Evolutionary conservation across 257 asterid species (phyloP).

Genomic region (Ehretia macrophylla): DNA sequence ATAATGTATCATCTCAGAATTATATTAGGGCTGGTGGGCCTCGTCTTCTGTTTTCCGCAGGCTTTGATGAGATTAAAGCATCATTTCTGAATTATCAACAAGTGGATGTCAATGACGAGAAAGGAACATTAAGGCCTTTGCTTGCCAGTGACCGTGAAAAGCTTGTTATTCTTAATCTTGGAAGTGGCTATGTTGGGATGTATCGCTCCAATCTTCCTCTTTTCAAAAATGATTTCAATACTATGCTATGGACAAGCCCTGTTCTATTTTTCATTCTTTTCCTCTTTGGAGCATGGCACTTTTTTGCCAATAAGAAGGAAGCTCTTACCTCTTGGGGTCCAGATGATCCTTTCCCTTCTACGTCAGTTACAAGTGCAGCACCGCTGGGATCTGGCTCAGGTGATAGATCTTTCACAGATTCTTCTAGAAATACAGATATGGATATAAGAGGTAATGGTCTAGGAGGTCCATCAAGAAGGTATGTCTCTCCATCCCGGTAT

Average conservation of each 20-base stretch:
- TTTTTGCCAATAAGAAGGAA: conserved; percentile 88
- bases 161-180: conserved; percentile 61
- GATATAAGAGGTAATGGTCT: conserved; percentile 58
- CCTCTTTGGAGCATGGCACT: conserved; percentile 87
- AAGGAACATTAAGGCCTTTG: conserved; percentile 36
- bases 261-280: conserved; percentile 75
- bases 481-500: conserved; percentile 66
- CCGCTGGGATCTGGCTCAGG: conserved; percentile 38
- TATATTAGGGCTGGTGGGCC: conserved; percentile 77
- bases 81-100: conserved; percentile 53
- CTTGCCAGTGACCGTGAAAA: conserved; percentile 70
- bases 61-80: conserved; percentile 52
- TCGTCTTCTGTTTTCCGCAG: conserved; percentile 58
- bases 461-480: conserved; percentile 62
- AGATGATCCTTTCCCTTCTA: conserved; percentile 59
- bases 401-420: conserved; percentile 51
- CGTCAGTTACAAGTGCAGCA: conserved; percentile 44
- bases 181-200: conserved; percentile 70
- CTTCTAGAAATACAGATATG: conserved; percentile 67
- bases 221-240: conserved; percentile 70
- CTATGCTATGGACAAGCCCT: conserved; percentile 83
- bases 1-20: conserved; percentile 79
- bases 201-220: conserved; percentile 79
- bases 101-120: conserved; percentile 20
- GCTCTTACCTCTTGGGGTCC: conserved; percentile 95